phyloP scores from a whole-genome alignment of 2,329 filamentous ascomycete genomes.

The Talaromyces verruculosus region DNA sequence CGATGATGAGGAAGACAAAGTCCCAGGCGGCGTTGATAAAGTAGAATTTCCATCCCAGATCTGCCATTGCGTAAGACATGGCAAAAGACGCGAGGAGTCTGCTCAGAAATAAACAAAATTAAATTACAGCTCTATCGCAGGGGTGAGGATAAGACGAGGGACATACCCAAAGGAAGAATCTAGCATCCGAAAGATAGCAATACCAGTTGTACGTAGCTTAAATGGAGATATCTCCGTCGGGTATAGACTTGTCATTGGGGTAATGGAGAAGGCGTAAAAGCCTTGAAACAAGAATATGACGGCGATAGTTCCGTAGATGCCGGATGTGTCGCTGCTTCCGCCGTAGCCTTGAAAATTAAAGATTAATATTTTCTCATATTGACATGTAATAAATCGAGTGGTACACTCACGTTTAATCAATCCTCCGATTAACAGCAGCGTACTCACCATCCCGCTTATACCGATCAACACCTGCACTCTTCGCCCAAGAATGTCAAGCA shows the following conservation, averaged over 20 bases:
- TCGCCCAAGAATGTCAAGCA: conserved; percentile 15
- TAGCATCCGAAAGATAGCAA: conserved; percentile 33
- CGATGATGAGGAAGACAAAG: conserved; percentile 7
- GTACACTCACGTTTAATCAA: conserved; percentile 16
- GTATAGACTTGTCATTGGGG: conserved; percentile 38
- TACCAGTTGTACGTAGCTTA: conserved; percentile 34
- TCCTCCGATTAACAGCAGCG: conserved; percentile 11
- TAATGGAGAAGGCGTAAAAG: conserved; percentile 36
- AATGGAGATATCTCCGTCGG: conserved; percentile 36
- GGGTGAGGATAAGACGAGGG: neutral
- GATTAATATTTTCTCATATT: neutral
- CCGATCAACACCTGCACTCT: neutral
- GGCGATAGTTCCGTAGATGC: neutral
- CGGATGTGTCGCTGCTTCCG: neutral
- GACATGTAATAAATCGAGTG: neutral
- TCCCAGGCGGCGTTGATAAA: conserved; percentile 17
- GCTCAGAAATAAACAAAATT: neutral
- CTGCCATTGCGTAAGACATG: conserved; percentile 15
- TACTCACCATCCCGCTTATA: conserved; percentile 15
- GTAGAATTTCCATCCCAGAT: conserved; percentile 21
- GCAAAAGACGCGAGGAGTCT: conserved; percentile 16
- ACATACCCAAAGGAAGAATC: conserved; percentile 32
- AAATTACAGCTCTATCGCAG: neutral
- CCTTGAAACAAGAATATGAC: conserved; percentile 33
- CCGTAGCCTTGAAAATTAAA: neutral